Conservation (phyloP, 2,329 filamentous ascomycete species). For the Colletotrichum sp. region DNA sequence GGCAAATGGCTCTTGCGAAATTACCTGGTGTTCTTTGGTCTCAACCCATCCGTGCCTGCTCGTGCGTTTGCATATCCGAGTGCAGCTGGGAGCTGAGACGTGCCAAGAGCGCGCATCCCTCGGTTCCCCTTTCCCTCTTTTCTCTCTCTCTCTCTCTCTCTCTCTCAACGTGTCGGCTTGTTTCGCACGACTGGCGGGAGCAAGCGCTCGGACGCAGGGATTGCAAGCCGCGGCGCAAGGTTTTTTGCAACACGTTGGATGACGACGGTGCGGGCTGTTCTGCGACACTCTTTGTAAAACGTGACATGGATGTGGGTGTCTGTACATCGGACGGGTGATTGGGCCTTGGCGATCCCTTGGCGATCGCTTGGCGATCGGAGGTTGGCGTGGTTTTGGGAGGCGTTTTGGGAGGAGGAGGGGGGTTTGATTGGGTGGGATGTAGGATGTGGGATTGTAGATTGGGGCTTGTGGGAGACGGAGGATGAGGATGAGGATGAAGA, state of each 20-base stretch:
- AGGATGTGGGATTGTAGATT: neutral
- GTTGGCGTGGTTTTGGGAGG: neutral
- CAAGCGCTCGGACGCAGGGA: neutral
- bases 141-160: neutral
- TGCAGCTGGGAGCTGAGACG: neutral
- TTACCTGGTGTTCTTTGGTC: neutral
- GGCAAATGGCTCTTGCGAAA: conserved; percentile 9
- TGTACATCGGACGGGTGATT: neutral
- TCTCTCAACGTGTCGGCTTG: neutral
- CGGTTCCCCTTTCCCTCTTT: neutral
- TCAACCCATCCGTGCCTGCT: neutral
- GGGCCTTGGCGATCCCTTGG: neutral
- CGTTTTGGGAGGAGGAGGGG: neutral
- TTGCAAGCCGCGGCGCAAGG: neutral
- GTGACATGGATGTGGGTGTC: neutral
- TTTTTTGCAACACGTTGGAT: neutral
- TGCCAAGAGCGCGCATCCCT: neutral
- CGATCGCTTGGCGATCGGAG: conserved; percentile 1
- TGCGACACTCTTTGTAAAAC: conserved; percentile 10
- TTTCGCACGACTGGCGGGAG: neutral
- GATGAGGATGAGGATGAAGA: neutral
- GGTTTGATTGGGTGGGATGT: neutral
- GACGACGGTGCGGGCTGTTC: neutral
- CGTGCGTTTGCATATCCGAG: neutral
- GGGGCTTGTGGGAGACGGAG: neutral